phyloP scores from a whole-genome alignment of 371 early-diverging fungal species.

The Homolaphlyctis polyrhiza region DNA sequence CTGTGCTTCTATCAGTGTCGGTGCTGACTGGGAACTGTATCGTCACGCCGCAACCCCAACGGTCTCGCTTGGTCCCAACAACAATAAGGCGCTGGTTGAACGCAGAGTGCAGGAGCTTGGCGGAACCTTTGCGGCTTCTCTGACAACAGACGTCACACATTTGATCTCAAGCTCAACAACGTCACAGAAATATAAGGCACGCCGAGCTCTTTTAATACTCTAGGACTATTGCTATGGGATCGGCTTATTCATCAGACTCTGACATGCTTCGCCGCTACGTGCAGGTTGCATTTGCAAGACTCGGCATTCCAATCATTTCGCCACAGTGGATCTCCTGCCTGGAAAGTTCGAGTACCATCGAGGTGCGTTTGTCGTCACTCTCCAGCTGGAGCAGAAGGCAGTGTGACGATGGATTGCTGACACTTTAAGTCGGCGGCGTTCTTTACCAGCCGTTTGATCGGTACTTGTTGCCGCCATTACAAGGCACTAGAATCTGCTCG shows the following conservation, averaged over 20 bases:
- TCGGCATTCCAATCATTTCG: slow-evolving; percentile 8
- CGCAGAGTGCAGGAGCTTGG: slow-evolving; percentile 1
- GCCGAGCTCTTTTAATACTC: slow-evolving; percentile 15
- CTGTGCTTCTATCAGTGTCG: background rate
- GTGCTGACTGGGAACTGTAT: too few species aligned
- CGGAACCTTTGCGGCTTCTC: background rate
- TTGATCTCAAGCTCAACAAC: background rate
- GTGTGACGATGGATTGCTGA: too few species aligned
- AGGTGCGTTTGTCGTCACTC: background rate
- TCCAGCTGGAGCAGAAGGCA: too few species aligned
- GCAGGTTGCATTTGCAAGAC: slow-evolving; percentile 4
- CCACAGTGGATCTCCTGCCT: slow-evolving; percentile 7
- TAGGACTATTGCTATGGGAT: background rate
- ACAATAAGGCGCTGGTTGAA: slow-evolving; percentile 11
- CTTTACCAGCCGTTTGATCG: background rate
- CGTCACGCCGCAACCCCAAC: background rate
- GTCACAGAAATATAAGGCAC: slow-evolving; percentile 8
- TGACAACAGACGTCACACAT: slow-evolving; percentile 2
- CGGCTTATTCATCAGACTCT: background rate
- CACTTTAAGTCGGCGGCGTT: background rate
- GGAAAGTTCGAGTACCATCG: background rate
- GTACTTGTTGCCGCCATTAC: slow-evolving; percentile 2
- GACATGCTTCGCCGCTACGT: background rate
- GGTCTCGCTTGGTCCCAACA: background rate
- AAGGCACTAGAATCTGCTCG: background rate